Percentiles rank a stretch among this genome's conserved stretches.
These are phyloP conservation scores for Blumeria hordei DNA, from an alignment of 2,329 filamentous ascomycete genomes.

Conservation along the genomic window DNA sequence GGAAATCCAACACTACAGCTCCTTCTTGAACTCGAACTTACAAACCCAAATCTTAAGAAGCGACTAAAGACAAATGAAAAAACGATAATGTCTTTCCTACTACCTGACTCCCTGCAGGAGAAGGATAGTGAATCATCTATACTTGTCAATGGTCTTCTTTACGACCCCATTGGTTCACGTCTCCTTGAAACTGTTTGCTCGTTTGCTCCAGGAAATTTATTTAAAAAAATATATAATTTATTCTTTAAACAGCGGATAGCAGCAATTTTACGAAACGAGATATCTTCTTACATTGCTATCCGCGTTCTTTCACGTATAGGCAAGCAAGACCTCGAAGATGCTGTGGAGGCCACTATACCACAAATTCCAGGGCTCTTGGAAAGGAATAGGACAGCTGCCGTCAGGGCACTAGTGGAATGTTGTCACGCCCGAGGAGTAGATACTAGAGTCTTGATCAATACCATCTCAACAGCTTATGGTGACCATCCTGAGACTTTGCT, in stretches of 20 bases:
- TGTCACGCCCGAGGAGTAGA: slow-evolving; percentile 44
- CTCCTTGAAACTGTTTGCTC: slow-evolving; percentile 70
- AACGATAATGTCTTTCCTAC: slow-evolving; percentile 47
- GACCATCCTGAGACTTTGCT: slow-evolving; percentile 26
- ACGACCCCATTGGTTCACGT: slow-evolving; percentile 74
- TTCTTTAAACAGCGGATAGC: slow-evolving; percentile 61
- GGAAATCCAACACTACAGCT: slow-evolving; percentile 88
- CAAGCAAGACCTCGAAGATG: slow-evolving; percentile 60
- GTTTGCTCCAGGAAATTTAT: slow-evolving; percentile 62
- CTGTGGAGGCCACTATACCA: slow-evolving; percentile 45
- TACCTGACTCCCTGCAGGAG: slow-evolving; percentile 55
- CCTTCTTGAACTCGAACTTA: slow-evolving; percentile 65
- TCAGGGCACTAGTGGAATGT: slow-evolving; percentile 64
- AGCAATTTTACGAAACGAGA: slow-evolving; percentile 66
- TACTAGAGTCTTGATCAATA: slow-evolving; percentile 25
- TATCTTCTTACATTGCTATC: slow-evolving; percentile 70
- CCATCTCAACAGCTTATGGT: slow-evolving; percentile 29
- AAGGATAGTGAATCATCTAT: slow-evolving; percentile 50
- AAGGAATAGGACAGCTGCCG: slow-evolving; percentile 51
- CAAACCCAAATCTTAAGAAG: slow-evolving; percentile 42
- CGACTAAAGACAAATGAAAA: slow-evolving; percentile 25
- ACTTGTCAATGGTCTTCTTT: slow-evolving; percentile 70
- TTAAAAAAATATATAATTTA: slow-evolving; percentile 65
- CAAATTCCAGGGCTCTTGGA: slow-evolving; percentile 50
- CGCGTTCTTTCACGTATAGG: slow-evolving; percentile 61